A percentile compares a stretch with the other conserved stretches of the same genome.
These are phyloP conservation scores for Aspergillus awamori DNA, from an alignment of 2,329 filamentous ascomycete genomes.

Conservation along the genomic window DNA sequence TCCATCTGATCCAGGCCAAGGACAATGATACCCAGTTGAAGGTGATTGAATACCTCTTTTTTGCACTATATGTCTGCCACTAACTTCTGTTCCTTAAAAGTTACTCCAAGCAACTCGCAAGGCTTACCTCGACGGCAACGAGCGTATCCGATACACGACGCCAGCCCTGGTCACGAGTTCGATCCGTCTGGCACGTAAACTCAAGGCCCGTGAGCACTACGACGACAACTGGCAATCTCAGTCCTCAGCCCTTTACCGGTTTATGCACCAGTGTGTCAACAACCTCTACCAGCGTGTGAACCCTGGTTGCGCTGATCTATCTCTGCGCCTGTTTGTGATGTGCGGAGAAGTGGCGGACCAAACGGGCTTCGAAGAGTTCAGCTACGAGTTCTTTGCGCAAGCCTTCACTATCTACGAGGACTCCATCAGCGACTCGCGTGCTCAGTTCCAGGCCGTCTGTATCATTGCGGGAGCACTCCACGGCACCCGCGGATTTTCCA, in stretches of 20 bases:
- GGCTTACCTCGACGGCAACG: slow-evolving; percentile 87
- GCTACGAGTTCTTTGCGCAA: slow-evolving; percentile 97
- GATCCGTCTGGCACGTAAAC: slow-evolving; percentile 83
- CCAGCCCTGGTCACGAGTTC: slow-evolving; percentile 88
- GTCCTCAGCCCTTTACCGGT: slow-evolving; percentile 86
- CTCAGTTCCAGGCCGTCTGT: slow-evolving; percentile 96
- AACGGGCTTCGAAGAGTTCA: slow-evolving; percentile 89
- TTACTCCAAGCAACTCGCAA: slow-evolving; percentile 86
- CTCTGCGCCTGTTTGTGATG: slow-evolving; percentile 84
- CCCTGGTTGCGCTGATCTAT: slow-evolving; percentile 79
- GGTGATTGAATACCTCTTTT: slow-evolving; percentile 36
- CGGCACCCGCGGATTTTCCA: slow-evolving; percentile 84
- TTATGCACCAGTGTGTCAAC: slow-evolving; percentile 86
- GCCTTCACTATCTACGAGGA: slow-evolving; percentile 98
- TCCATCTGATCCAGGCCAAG: slow-evolving; percentile 80
- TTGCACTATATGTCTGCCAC: slow-evolving; percentile 6
- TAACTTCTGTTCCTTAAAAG: slow-evolving; percentile 36
- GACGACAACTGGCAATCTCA: slow-evolving; percentile 74
- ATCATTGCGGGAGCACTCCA: slow-evolving; percentile 89
- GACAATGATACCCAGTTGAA: slow-evolving; percentile 95
- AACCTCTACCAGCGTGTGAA: slow-evolving; percentile 86
- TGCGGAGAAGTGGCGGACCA: slow-evolving; percentile 93
- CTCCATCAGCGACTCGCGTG: slow-evolving; percentile 89
- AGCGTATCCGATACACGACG: slow-evolving; percentile 93
- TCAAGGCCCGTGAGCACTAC: slow-evolving; percentile 88